Base-by-base conservation (phyloP, 306 rosid genomes). In the Cicer cuneatum region DNA sequence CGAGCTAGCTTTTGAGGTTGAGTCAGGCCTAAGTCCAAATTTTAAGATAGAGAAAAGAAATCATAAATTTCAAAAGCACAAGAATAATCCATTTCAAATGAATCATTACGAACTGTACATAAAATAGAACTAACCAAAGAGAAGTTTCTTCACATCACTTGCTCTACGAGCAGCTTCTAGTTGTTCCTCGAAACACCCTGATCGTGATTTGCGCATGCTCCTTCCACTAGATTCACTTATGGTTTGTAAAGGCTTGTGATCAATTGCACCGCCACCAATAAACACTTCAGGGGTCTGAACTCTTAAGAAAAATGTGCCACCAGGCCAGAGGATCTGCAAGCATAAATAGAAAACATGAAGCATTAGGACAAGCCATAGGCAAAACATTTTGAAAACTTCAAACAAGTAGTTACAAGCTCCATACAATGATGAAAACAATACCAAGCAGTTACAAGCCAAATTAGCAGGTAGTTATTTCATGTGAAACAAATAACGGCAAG, bases 121-220 rank as follows among this genome's bases (percentile, higher is more conserved):
- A 49, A 47, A 62, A 76, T 63, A 66, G 71, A 72, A 87, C 99
- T 89, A 80, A 95, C 99, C 98, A 76, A 90, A 87, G 39, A 95
- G 92, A 69, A 95, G 77, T 84, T 92, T 95, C 92, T 89, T 92
- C 77, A 95, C 63, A 33, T 88, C 89, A 77, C 89, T 92, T 61
- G 98, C 98, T 75, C 97, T 82, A 33, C 99, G 98, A 84, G 93
- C 87, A 76, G 97, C 98, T 88, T 95, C 97, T 16, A 95, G 96
- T 74, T 92, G 96, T 74, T 83, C 83, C 90, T 92, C 98, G 15
- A 95, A 95, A 46, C 90, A 89, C 60, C 86, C 93, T 13, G 86
- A 89, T 14, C 56, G 86, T 24, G 86, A 84, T 71, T 77, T 81
- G 13, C 70, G 39, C 21, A 66, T 33, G 69, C 65, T 90, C 49